Percentiles rank a stretch among this genome's conserved stretches.
These are phyloP conservation scores for Boletus tomentosulus DNA, from an alignment of 768 basidiomycete species.

Conservation along the genomic window DNA sequence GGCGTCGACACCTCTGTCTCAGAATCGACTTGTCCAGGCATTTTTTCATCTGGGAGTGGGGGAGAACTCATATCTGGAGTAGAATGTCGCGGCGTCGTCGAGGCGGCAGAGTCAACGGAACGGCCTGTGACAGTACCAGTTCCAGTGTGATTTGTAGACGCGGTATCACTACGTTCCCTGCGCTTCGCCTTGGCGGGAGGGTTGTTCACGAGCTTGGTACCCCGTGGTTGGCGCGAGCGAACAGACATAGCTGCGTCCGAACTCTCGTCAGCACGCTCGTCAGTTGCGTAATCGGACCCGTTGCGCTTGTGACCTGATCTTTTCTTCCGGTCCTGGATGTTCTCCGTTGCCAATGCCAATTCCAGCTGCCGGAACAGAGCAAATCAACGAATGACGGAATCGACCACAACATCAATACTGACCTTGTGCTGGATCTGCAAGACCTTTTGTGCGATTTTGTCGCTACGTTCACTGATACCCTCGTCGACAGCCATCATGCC, in stretches of 20 bases:
- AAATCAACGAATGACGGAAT: conserved; percentile 4
- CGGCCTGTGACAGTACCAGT: conserved; percentile 25
- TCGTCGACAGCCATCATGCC: conserved; percentile 86
- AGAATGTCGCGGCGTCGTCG: conserved; percentile 28
- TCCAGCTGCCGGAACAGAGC: conserved; percentile 52
- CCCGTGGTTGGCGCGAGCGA: conserved; percentile 39
- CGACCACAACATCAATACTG: conserved; percentile 14
- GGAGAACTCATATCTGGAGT: conserved; percentile 24
- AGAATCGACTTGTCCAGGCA: conserved; percentile 40
- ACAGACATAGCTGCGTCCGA: conserved; percentile 43
- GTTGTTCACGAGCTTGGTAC: conserved; percentile 31
- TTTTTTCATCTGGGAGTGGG: conserved; percentile 33
- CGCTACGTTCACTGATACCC: conserved; percentile 78
- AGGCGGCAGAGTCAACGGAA: conserved; percentile 22
- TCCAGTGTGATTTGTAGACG: conserved; percentile 57
- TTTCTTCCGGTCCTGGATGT: conserved; percentile 31
- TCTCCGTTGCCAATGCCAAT: conserved; percentile 63
- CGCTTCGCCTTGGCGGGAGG: conserved; percentile 38
- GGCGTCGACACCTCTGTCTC: conserved; percentile 23
- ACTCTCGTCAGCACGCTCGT: conserved; percentile 55
- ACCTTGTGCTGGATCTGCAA: conserved; percentile 90
- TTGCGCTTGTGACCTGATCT: conserved; percentile 22
- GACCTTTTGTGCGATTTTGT: conserved; percentile 85
- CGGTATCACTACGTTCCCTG: conserved; percentile 53
- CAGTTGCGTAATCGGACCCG: conserved; percentile 28